Percentiles rank a stretch among this genome's conserved stretches.
Evolutionary conservation across 164 flowering plant genomes (phyloP).

Genomic region (Warburgia ugandensis): DNA sequence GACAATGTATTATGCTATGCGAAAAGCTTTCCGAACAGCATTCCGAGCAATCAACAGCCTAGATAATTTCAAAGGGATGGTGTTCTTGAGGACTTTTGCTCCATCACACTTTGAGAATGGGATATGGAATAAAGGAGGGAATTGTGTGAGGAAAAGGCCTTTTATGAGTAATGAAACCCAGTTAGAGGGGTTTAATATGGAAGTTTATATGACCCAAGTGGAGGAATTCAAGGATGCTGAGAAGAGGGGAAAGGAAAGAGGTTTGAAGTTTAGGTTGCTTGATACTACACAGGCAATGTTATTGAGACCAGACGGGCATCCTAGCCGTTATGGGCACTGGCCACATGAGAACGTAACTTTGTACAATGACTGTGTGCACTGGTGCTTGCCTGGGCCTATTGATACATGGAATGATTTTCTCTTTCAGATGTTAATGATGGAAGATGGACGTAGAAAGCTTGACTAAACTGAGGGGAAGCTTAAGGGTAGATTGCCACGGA

Average conservation of each 20-base stretch:
- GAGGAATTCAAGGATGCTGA: conserved; percentile 31
- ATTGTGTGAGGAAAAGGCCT: conserved; percentile 49
- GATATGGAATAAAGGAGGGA: conserved; percentile 61
- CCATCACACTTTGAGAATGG: conserved; percentile 64
- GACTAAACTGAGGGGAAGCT: not conserved
- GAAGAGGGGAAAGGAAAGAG: conserved; percentile 18
- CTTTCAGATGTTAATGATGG: conserved; percentile 26
- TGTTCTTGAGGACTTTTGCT: conserved; percentile 47
- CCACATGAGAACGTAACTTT: conserved; percentile 19
- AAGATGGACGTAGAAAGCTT: not conserved
- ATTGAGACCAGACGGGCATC: conserved; percentile 43
- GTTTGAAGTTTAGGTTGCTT: conserved; percentile 25
- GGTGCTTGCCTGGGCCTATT: conserved; percentile 96
- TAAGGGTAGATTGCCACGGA: not conserved
- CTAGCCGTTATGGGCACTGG: conserved; percentile 27
- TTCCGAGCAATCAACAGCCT: conserved; percentile 37
- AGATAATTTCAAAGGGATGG: conserved; percentile 32
- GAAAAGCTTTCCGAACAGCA: conserved; percentile 45
- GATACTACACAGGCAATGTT: conserved; percentile 25
- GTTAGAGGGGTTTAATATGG: conserved; percentile 19
- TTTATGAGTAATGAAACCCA: conserved; percentile 23
- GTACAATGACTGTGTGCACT: conserved; percentile 47
- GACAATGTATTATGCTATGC: conserved; percentile 34
- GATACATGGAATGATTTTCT: conserved; percentile 77
- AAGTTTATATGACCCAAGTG: conserved; percentile 28